Conservation (phyloP, 2,329 filamentous ascomycete species). For the Aspergillus proliferans region DNA sequence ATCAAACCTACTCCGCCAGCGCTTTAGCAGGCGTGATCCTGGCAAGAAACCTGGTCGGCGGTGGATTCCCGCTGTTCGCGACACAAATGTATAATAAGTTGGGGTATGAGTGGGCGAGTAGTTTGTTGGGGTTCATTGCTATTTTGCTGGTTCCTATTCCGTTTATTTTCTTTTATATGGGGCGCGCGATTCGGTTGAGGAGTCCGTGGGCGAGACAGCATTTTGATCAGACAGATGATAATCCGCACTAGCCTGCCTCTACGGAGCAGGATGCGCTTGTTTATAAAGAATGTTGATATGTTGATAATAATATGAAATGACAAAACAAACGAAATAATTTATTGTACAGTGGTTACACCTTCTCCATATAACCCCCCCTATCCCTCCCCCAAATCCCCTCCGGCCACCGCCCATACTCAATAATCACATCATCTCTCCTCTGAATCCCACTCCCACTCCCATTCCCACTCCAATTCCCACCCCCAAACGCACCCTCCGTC, state of each 20-base stretch:
- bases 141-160: constrained; percentile 33
- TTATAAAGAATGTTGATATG: neutral
- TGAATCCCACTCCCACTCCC: neutral
- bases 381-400: neutral
- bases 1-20: constrained; percentile 64
- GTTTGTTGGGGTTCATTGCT: constrained; percentile 33
- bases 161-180: constrained; percentile 34
- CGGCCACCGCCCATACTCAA: neutral
- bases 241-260: constrained; percentile 12
- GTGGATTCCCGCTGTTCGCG: constrained; percentile 28
- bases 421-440: neutral
- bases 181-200: constrained; percentile 21
- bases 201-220: constrained; percentile 25
- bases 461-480: neutral
- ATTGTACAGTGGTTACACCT: neutral
- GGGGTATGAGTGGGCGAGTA: constrained; percentile 33
- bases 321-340: neutral
- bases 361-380: neutral
- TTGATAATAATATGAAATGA: neutral
- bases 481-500: neutral
- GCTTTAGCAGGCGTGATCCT: constrained; percentile 73
- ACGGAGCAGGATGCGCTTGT: neutral
- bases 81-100: constrained; percentile 32
- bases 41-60: constrained; percentile 55
- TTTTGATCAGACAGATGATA: constrained; percentile 22